phyloP scores from a whole-genome alignment of 225 moss, liverwort and hornwort genomes.

The Pleurozium schreberi region DNA sequence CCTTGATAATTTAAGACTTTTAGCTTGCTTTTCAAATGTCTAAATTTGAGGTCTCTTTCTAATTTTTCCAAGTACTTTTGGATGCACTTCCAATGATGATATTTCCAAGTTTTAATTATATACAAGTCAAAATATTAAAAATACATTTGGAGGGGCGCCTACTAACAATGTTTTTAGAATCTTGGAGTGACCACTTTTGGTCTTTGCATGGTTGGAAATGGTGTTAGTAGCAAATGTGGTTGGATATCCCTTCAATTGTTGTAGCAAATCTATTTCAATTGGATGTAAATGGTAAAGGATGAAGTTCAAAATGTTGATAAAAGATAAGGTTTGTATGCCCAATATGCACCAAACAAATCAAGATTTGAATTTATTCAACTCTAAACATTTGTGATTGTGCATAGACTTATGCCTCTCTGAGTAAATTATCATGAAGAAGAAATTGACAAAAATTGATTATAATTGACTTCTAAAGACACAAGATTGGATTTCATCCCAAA shows the following conservation, averaged over 20 bases:
- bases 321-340: background rate
- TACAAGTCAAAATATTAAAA: background rate
- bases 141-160: background rate
- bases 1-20: background rate
- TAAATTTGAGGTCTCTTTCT: background rate
- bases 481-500: background rate
- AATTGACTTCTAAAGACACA: background rate
- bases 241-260: too few species aligned
- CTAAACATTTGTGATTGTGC: background rate
- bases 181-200: too few species aligned
- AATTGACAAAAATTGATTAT: background rate
- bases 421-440: background rate
- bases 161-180: too few species aligned
- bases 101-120: background rate
- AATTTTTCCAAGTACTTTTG: background rate
- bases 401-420: background rate
- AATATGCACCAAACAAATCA: background rate
- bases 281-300: too few species aligned
- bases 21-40: too few species aligned
- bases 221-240: too few species aligned
- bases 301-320: too few species aligned
- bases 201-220: too few species aligned
- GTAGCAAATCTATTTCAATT: too few species aligned
- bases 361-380: too few species aligned
- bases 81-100: background rate